Evolutionary conservation across 2,329 filamentous ascomycete species (phyloP), one percentile per base, ranked within the genome.

Genomic region (Decorospora gaudefroyi): DNA sequence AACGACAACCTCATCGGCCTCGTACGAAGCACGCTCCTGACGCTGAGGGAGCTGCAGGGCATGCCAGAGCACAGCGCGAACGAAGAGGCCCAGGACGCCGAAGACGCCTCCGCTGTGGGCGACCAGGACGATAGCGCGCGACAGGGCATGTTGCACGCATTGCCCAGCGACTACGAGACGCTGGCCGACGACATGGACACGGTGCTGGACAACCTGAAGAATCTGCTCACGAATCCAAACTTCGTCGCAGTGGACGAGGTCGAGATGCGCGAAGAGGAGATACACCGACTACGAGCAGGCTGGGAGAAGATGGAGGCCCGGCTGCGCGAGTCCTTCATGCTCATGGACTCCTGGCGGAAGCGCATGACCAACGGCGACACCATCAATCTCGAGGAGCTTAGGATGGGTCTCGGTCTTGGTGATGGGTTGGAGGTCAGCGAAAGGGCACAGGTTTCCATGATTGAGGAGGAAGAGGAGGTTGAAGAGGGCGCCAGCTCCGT

Each of bases 221-320:
- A 81, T 2, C 82, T 99, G 25, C 77, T 99, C 30, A 96, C 90
- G 6, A 97, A 97, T 63, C 93, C 93, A 1, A 95, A 91, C 2
- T 99, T 97, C 67, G 93, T 96, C 10, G 88, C 92, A 0, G 83
- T 97, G 15, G 93, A 97, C 61, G 93, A 97, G 68, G 90, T 99
- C 2, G 86, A 95, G 63, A 74, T 90, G n/a, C 84, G 92, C 41
- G 92, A 99, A 53, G 87, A 95, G 47, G 91, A 96, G 67, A 97
- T 99, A 53, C 79, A 81, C 38, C 82, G 88, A 37, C 76, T 99
- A 33, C 84, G 89, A 41, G 82, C 87, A 42, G 90, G 91, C 11
- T 95, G 92, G 86, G 88, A 95, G 67, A 90, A 87, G 71, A 96
- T 97, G 88, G 91, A 97, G 69, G 80, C 76, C 15, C 82, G 90